Percentiles rank a stretch among this genome's conserved stretches.
Evolutionary conservation across 2,329 filamentous ascomycete species (phyloP).

Genomic region (Ascomycota sp.): DNA sequence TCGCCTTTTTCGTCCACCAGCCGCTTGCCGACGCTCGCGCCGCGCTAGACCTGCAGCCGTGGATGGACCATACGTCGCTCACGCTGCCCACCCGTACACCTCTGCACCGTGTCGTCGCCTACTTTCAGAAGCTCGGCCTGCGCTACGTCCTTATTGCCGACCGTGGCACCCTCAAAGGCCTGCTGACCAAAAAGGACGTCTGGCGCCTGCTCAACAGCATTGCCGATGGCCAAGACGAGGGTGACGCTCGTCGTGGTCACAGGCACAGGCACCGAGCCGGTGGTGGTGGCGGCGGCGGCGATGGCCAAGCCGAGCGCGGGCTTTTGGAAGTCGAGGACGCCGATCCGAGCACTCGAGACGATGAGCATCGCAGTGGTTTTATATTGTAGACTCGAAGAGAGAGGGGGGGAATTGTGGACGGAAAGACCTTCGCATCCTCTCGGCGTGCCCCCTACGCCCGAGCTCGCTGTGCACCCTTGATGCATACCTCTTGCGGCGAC

Average conservation of each 20-base stretch:
- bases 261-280: conserved; percentile 8
- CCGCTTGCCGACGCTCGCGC: conserved; percentile 57
- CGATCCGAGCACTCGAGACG: no score
- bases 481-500: no score
- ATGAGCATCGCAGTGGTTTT: no score
- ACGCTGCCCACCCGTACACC: conserved; percentile 60
- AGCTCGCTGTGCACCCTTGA: no score
- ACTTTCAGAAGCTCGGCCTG: conserved; percentile 88
- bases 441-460: no score
- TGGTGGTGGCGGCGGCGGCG: conserved; percentile 1
- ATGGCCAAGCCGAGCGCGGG: conserved; percentile 21
- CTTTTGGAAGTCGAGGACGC: conserved; percentile 17
- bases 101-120: conserved; percentile 69
- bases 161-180: conserved; percentile 57
- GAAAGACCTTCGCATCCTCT: no score
- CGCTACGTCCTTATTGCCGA: conserved; percentile 80
- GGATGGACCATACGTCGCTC: conserved; percentile 98
- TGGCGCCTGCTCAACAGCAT: conserved; percentile 80
- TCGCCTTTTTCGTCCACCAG: conserved; percentile 70
- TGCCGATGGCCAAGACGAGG: conserved; percentile 20
- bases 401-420: no score
- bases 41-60: conserved; percentile 75
- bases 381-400: no score
- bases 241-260: conserved; percentile 3
- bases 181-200: conserved; percentile 93